Conservation (phyloP, 2,329 filamentous ascomycete genomes). For the Westerdykella ornata region DNA sequence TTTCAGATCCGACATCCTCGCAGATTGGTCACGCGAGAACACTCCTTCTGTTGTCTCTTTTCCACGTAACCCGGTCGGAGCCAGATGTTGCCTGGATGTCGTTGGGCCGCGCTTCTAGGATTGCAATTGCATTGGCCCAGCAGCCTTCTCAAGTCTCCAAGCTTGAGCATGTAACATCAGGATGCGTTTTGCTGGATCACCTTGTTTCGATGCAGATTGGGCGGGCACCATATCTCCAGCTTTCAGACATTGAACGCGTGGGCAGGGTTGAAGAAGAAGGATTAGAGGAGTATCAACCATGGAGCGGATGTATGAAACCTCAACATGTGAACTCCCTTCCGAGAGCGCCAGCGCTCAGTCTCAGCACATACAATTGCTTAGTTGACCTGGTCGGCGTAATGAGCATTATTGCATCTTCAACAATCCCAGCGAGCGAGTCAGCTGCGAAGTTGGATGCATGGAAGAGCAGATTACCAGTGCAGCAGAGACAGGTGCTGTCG, state of each 20-base stretch:
- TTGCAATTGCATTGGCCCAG: constrained; percentile 42
- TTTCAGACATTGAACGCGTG: constrained; percentile 43
- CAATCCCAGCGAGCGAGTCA: constrained; percentile 27
- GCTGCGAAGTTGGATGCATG: constrained; percentile 35
- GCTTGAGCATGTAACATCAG: constrained; percentile 45
- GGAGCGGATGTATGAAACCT: constrained; percentile 50
- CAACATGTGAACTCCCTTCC: constrained; percentile 10
- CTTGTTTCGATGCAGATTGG: constrained; percentile 49
- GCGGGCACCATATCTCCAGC: constrained; percentile 46
- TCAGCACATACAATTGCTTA: constrained; percentile 51
- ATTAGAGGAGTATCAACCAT: constrained; percentile 68
- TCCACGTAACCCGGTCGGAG: constrained; percentile 56
- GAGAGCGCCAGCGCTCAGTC: constrained; percentile 35
- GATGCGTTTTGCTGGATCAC: constrained; percentile 58
- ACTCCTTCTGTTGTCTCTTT: constrained; percentile 49
- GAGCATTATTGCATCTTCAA: constrained; percentile 11
- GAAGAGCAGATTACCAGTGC: constrained; percentile 26
- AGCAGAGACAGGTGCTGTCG: constrained; percentile 17
- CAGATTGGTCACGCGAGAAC: constrained; percentile 39
- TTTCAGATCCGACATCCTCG: constrained; percentile 25
- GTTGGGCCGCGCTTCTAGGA: constrained; percentile 57
- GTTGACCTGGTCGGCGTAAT: constrained; percentile 30
- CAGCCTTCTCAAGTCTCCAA: constrained; percentile 23
- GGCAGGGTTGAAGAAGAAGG: constrained; percentile 57
- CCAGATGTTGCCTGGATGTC: constrained; percentile 56